Conservation (phyloP, 768 basidiomycete genomes). For the Xerocomus potaroensis region DNA sequence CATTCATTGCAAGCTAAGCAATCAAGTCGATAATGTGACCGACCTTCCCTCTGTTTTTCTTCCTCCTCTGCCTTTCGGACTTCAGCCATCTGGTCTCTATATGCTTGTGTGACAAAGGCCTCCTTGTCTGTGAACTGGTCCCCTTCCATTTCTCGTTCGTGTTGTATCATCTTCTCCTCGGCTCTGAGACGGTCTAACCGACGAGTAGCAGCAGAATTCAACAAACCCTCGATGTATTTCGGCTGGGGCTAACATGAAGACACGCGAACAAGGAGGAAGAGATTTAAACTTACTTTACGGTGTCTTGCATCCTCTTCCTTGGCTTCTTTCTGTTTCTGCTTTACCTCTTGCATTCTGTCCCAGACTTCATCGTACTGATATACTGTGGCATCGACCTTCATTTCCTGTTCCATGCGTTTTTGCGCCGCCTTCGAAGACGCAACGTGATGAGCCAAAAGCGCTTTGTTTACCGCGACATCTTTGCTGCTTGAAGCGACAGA, state of each 20-base stretch:
- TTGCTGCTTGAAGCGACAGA: conserved; percentile 41
- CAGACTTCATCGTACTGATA: conserved; percentile 97
- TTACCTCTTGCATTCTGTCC: conserved; percentile 91
- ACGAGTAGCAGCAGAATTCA: conserved; percentile 80
- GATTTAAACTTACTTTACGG: conserved; percentile 57
- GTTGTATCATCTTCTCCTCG: conserved; percentile 97
- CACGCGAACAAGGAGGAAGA: not conserved
- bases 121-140: conserved; percentile 94
- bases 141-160: conserved; percentile 89
- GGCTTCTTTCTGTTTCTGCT: conserved; percentile 63
- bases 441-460: conserved; percentile 54
- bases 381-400: conserved; percentile 73
- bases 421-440: conserved; percentile 59
- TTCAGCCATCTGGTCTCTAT: conserved; percentile 95
- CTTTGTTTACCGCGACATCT: conserved; percentile 46
- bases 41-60: conserved; percentile 85
- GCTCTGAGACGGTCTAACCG: conserved; percentile 86
- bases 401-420: conserved; percentile 76
- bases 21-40: conserved; percentile 17
- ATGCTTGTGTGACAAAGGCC: conserved; percentile 95
- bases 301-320: conserved; percentile 75
- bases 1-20: not conserved
- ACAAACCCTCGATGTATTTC: conserved; percentile 84
- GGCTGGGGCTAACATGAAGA: conserved; percentile 50
- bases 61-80: conserved; percentile 89